Percentiles rank a stretch among this genome's conserved stretches.
These are phyloP conservation scores for Adiantum capillusveneris DNA, from an alignment of 75 land plant species.

Conservation along the genomic window DNA sequence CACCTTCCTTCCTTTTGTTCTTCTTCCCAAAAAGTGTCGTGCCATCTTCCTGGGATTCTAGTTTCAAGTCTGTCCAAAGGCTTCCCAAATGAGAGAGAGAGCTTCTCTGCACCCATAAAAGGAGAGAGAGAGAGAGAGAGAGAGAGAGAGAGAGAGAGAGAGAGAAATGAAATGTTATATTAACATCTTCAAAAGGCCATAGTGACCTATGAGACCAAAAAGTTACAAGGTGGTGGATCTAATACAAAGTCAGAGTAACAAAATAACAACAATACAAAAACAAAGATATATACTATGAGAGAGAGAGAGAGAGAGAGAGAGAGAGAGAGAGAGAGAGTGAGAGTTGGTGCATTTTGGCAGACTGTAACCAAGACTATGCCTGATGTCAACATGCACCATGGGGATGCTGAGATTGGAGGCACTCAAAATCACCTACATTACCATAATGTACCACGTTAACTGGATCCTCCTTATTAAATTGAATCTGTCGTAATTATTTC, in stretches of 20 bases:
- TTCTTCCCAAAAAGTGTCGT: slow-evolving; percentile 33
- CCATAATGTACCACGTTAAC: slow-evolving; percentile 59
- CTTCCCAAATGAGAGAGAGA: slow-evolving; percentile 24
- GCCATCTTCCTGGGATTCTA: slow-evolving; percentile 41
- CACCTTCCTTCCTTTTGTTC: slow-evolving; percentile 25
- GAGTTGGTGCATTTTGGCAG: slow-evolving; percentile 38
- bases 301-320: too few species aligned
- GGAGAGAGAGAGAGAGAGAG: too few species aligned
- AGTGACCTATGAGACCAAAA: too few species aligned
- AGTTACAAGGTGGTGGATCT: too few species aligned
- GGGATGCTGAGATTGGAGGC: slow-evolving; percentile 86
- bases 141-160: too few species aligned
- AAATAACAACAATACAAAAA: too few species aligned
- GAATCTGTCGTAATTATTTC: too few species aligned
- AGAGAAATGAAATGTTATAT: too few species aligned
- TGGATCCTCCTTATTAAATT: not conserved
- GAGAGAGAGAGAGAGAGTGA: too few species aligned
- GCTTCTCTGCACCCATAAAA: slow-evolving; percentile 53
- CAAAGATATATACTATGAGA: too few species aligned
- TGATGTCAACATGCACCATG: slow-evolving; percentile 75
- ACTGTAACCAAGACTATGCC: slow-evolving; percentile 96
- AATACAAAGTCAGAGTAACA: too few species aligned
- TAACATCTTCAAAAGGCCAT: too few species aligned
- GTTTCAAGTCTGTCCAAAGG: slow-evolving; percentile 54
- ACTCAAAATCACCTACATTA: slow-evolving; percentile 61